Conservation (phyloP, 371 early-diverging fungal genomes). For the Haplosporangium sp. region DNA sequence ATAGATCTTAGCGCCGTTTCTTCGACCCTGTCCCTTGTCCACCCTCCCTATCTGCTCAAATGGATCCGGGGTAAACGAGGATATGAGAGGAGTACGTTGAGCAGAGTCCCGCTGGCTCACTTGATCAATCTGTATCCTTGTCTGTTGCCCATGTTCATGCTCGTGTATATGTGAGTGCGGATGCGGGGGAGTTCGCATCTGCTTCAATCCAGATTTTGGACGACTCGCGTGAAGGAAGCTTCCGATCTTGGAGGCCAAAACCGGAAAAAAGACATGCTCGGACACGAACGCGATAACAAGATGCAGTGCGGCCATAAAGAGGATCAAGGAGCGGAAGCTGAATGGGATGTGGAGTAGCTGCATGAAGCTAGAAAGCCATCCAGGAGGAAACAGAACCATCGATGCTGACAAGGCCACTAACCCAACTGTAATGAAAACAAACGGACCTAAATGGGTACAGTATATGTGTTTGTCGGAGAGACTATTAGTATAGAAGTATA, state of each 20-base stretch:
- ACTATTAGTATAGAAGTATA: neutral
- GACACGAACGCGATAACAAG: constrained; percentile 20
- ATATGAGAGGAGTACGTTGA: too few species aligned
- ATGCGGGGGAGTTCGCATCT: too few species aligned
- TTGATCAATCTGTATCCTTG: too few species aligned
- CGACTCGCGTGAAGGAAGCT: neutral
- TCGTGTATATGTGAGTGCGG: too few species aligned
- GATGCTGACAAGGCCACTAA: constrained; percentile 24
- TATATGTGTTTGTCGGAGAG: neutral
- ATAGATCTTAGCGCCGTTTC: too few species aligned
- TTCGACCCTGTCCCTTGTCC: too few species aligned
- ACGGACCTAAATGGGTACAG: constrained; percentile 30
- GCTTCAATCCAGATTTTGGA: neutral
- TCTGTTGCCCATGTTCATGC: too few species aligned
- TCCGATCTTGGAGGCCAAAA: constrained; percentile 36
- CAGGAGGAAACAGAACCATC: constrained; percentile 35
- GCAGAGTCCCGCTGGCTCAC: too few species aligned
- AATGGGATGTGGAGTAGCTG: constrained; percentile 41
- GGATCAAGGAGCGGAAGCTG: constrained; percentile 34
- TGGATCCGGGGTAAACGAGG: too few species aligned
- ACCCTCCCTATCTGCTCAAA: too few species aligned
- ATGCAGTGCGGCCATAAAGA: constrained; percentile 27
- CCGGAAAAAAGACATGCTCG: constrained; percentile 34
- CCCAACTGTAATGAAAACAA: constrained; percentile 37
- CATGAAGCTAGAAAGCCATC: constrained; percentile 29